Evolutionary conservation across 352 stramenopile species (phyloP).

Genomic region (Phytophthora podocarpi): DNA sequence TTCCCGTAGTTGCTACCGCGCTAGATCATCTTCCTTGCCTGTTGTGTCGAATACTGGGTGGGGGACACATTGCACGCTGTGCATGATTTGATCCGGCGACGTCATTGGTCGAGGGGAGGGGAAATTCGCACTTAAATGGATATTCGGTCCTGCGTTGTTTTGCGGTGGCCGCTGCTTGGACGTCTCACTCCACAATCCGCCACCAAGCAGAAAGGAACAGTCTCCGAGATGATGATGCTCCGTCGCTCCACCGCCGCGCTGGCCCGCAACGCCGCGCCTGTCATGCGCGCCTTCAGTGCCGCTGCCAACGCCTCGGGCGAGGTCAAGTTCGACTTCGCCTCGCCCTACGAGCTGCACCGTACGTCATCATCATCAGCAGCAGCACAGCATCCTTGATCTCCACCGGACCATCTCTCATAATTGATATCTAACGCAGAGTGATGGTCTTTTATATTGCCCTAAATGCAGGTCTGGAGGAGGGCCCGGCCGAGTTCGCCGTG

Average conservation of each 20-base stretch:
- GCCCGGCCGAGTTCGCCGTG: constrained; percentile 61
- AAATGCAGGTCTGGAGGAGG: constrained; percentile 67
- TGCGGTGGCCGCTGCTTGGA: constrained; percentile 25
- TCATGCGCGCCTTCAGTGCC: constrained; percentile 67
- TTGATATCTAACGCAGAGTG: constrained; percentile 2
- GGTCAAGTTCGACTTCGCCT: constrained; percentile 72
- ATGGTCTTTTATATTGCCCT: constrained; percentile 11
- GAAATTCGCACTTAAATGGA: constrained; percentile 31
- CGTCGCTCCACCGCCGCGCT: constrained; percentile 56
- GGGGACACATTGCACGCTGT: constrained; percentile 11
- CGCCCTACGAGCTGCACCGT: constrained; percentile 86
- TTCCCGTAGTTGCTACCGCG: too few relatives aligned
- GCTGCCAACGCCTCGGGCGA: constrained; percentile 53
- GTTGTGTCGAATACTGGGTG: too few relatives aligned
- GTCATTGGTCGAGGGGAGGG: constrained; percentile 23
- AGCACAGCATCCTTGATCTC: too few relatives aligned
- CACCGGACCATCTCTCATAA: not conserved
- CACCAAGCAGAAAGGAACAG: constrained; percentile 53
- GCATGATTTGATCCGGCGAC: constrained; percentile 35
- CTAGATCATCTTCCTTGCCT: too few relatives aligned
- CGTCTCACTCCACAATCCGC: constrained; percentile 35
- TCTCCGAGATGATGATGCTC: constrained; percentile 57
- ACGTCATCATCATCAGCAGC: constrained; percentile 25
- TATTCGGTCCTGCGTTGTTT: constrained; percentile 4
- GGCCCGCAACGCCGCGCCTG: constrained; percentile 35